Evolutionary conservation across 306 rosid genomes (phyloP), one percentile per base, ranked within the genome.

Genomic region (Trifolium subterraneum): DNA sequence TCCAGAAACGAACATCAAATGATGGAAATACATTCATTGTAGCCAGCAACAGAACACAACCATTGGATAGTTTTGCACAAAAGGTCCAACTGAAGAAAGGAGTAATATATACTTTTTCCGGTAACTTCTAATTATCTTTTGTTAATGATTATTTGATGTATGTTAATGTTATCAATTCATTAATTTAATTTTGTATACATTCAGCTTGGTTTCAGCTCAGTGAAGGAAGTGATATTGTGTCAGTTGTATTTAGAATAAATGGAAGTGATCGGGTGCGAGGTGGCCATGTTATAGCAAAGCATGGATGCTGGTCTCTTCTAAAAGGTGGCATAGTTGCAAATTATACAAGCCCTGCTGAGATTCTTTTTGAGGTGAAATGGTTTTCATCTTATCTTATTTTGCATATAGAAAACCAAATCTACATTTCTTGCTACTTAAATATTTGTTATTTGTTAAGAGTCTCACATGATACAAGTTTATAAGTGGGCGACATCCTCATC

Each of bases 321-420:
- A 91, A 87, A 86, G 97, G 97, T 1, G 97, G 97, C 78, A 73
- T 86, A 44, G 84, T 78, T 19, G 89, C 97, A 10, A 87, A 87
- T 55, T 84, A 75, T 78, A 80, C 97, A 29, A 68, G 71, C 74
- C 62, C 70, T 11, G 86, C 72, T 39, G 86, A 91, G 19, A 87
- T 91, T 75, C 52, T 78, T 51, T 91, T 88, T 9, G 84, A 86
- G 97, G 97, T 91, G 14, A 78, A 59, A 7, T 67, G 38, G 10
- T 29, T 68, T 72, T 50, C 35, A 5, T n/a, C 55, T 48, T 13
- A 56, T 56, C 9, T 56, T 56, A 6, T 56, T 54, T 54, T 54
- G 31, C 27, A 18, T 3, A 20, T 19, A 9, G 25, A 22, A 22
- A 22, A 22, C 25, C 25, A 22, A 22, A 22, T 22, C 25, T 22